phyloP scores from a whole-genome alignment of 164 flowering plant genomes.

The Vitis rotundifolia region DNA sequence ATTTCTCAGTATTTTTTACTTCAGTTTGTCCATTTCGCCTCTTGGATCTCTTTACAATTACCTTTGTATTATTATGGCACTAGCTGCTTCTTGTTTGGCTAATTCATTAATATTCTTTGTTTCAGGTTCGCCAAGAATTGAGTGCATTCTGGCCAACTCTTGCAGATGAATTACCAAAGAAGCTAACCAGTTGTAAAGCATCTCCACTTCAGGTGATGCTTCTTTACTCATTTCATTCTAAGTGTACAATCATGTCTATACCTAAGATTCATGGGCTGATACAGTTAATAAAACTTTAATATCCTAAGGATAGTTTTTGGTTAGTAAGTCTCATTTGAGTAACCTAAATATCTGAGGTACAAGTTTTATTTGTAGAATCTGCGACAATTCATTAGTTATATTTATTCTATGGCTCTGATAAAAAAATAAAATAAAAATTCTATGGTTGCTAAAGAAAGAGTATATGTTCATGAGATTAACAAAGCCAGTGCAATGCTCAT shows the following conservation, averaged over 20 bases:
- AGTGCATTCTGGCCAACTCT: slow-evolving; percentile 74
- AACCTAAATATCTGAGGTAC: too few species aligned
- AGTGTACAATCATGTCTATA: neutral
- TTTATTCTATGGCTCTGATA: too few species aligned
- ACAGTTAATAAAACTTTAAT: too few species aligned
- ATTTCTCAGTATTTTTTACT: neutral
- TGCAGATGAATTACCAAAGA: slow-evolving; percentile 53
- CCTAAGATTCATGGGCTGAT: too few species aligned
- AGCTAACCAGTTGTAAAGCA: slow-evolving; percentile 36
- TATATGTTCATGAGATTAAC: too few species aligned
- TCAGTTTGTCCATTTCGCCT: neutral
- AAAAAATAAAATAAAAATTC: too few species aligned
- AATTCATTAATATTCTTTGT: slow-evolving; percentile 1
- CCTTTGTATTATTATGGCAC: neutral
- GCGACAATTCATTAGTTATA: too few species aligned
- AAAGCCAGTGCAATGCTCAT: too few species aligned
- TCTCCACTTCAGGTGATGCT: slow-evolving; percentile 43
- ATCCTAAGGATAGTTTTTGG: too few species aligned
- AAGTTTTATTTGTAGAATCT: too few species aligned
- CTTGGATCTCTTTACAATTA: neutral
- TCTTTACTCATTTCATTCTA: neutral
- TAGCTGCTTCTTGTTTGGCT: neutral
- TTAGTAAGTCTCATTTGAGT: too few species aligned
- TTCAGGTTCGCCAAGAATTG: slow-evolving; percentile 76
- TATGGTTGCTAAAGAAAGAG: too few species aligned